These are phyloP conservation scores for Hypoxylon trugodes DNA, from an alignment of 495 filamentous ascomycete genomes.

Conservation along the genomic window DNA sequence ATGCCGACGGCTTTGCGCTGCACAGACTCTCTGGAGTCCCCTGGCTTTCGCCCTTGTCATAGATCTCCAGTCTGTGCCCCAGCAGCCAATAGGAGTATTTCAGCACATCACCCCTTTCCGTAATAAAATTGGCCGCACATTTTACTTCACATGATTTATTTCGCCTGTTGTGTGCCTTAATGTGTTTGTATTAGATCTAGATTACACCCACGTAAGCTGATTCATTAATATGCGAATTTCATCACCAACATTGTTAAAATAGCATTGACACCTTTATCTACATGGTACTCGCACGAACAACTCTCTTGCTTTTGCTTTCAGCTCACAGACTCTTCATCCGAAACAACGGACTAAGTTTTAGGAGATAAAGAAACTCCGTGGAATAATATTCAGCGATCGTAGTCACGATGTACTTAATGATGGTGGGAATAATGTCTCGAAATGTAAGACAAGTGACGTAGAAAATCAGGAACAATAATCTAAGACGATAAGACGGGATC, in stretches of 20 bases:
- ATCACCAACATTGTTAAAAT: conserved; percentile 1
- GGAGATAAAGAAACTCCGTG: no score
- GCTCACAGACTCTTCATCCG: not conserved
- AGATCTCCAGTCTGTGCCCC: conserved; percentile 36
- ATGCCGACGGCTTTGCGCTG: conserved; percentile 7
- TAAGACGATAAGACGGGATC: no score
- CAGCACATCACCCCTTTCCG: conserved; percentile 11
- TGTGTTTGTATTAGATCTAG: conserved; percentile 13
- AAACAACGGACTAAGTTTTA: no score
- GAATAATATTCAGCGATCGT: no score
- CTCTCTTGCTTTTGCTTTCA: not conserved
- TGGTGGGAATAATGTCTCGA: no score
- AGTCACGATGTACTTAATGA: no score
- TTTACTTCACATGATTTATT: conserved; percentile 35
- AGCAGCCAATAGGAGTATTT: conserved; percentile 35
- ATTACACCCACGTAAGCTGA: conserved; percentile 6
- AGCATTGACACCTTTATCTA: not conserved
- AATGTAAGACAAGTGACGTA: no score
- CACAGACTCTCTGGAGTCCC: conserved; percentile 17
- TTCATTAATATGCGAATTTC: conserved; percentile 11
- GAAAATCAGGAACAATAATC: no score
- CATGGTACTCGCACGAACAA: not conserved
- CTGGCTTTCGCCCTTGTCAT: conserved; percentile 18
- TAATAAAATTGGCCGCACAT: conserved; percentile 34
- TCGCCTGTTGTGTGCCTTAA: conserved; percentile 28